phyloP scores from a whole-genome alignment of 2,329 filamentous ascomycete species.

The Diaporthe sp. region DNA sequence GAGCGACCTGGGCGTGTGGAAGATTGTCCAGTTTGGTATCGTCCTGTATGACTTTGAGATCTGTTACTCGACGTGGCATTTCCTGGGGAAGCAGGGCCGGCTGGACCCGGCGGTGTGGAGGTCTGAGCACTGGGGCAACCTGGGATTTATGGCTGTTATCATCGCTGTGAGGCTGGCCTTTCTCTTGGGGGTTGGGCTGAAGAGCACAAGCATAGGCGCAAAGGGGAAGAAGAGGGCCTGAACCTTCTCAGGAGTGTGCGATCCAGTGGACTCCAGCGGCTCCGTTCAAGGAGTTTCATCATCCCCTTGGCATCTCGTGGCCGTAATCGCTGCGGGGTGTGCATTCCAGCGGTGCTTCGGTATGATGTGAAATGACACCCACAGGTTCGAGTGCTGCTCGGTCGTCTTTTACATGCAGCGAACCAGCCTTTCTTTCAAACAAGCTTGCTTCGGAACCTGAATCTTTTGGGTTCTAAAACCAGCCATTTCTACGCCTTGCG shows the following conservation, averaged over 20 bases:
- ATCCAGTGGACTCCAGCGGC: no score
- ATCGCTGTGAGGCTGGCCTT: not conserved
- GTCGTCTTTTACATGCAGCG: no score
- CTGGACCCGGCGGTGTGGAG: not conserved
- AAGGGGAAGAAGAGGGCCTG: not conserved
- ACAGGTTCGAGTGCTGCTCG: no score
- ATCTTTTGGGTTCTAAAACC: no score
- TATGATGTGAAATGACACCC: no score
- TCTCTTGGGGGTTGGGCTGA: not conserved
- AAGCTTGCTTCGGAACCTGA: no score
- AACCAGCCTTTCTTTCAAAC: no score
- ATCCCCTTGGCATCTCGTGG: no score
- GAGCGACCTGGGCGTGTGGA: not conserved
- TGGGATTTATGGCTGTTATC: not conserved
- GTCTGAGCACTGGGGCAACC: not conserved
- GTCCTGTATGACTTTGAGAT: not conserved
- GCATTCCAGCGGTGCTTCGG: no score
- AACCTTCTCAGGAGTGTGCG: not conserved
- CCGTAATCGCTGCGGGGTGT: no score
- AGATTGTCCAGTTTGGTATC: not conserved
- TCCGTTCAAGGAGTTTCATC: no score
- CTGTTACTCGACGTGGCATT: not conserved
- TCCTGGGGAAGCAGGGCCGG: not conserved
- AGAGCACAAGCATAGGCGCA: not conserved
- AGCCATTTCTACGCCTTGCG: no score